Conservation (phyloP, 108 stramenopile genomes). For the Cyclotella cryptica region DNA sequence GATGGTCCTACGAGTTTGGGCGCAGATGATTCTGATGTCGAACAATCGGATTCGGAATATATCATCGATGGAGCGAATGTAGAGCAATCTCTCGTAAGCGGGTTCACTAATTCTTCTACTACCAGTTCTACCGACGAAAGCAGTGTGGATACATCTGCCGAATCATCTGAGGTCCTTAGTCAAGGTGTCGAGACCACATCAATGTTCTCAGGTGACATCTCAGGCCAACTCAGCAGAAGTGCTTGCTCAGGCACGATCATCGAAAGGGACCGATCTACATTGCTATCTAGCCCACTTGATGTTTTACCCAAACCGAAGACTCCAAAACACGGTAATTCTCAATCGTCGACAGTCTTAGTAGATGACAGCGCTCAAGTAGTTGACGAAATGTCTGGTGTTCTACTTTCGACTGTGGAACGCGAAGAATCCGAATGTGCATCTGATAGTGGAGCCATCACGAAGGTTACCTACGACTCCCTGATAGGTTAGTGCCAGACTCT, state of each 20-base stretch:
- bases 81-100: not conserved
- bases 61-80: not conserved
- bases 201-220: no score
- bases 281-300: not conserved
- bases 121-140: not conserved
- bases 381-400: not conserved
- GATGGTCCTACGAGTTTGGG: not conserved
- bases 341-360: not conserved
- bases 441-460: not conserved
- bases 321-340: not conserved
- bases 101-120: not conserved
- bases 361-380: not conserved
- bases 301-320: not conserved
- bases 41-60: not conserved
- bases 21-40: not conserved
- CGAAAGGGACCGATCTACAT: not conserved
- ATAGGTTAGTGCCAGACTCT: not conserved
- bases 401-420: constrained; percentile 1
- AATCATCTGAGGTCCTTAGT: no score
- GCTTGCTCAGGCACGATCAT: no score
- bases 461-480: constrained; percentile 1
- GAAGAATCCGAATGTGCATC: not conserved
- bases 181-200: no score
- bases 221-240: not conserved
- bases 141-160: no score